Evolutionary conservation across 2,329 filamentous ascomycete genomes (phyloP).

Genomic region (Trichophyton mentagrophytes): DNA sequence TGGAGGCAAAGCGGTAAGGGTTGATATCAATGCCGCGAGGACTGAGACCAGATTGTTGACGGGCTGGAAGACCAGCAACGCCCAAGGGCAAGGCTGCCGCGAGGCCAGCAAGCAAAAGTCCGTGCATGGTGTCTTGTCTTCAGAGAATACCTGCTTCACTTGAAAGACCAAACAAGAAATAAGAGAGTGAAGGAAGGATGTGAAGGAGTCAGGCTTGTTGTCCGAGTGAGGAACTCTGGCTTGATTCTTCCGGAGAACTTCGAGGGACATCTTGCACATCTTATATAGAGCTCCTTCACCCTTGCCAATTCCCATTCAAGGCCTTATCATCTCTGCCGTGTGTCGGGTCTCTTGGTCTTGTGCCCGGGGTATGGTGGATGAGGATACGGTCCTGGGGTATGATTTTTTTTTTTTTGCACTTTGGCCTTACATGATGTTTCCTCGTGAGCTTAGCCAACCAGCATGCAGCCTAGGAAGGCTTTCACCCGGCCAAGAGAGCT

Average conservation of each 20-base stretch:
- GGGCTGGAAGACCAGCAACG: constrained; percentile 8
- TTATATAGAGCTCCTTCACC: not conserved
- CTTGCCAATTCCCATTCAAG: not conserved
- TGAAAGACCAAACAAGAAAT: not conserved
- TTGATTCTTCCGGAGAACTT: not conserved
- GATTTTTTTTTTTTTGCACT: not conserved
- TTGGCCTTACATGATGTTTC: not conserved
- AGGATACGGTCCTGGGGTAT: not conserved
- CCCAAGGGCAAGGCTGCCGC: constrained; percentile 8
- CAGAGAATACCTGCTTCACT: not conserved
- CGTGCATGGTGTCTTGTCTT: constrained; percentile 11
- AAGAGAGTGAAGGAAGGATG: not conserved
- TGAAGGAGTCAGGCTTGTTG: not conserved
- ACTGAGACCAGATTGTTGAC: not conserved
- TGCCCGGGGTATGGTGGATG: not conserved
- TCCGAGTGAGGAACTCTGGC: constrained; percentile 1
- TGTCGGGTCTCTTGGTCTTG: not conserved
- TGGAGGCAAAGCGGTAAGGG: constrained; percentile 7
- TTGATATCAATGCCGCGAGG: constrained; percentile 10
- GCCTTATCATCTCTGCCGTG: not conserved
- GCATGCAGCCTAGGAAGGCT: not conserved
- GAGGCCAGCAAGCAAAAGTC: constrained; percentile 10
- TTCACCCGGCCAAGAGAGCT: not conserved
- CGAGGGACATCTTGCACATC: not conserved
- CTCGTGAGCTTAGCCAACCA: not conserved